Conservation (phyloP, 2,329 filamentous ascomycete genomes). For the Iodosphaeria phyllophila region DNA sequence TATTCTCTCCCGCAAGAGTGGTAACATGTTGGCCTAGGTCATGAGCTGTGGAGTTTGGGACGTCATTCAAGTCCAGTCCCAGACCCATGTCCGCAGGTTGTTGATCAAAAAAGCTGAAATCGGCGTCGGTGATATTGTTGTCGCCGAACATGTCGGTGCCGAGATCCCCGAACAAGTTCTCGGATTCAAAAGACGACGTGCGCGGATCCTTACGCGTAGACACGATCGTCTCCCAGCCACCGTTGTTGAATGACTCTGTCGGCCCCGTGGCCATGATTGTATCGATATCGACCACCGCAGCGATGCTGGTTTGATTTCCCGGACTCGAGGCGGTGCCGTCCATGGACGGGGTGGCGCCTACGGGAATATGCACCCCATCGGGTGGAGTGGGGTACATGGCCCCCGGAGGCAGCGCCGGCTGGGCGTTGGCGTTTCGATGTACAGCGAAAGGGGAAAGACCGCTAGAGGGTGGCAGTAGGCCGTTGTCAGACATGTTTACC, state of each 20-base stretch:
- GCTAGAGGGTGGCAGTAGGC: constrained; percentile 22
- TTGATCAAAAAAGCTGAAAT: constrained; percentile 72
- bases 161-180: constrained; percentile 49
- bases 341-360: constrained; percentile 34
- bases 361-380: constrained; percentile 37
- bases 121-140: constrained; percentile 61
- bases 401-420: constrained; percentile 23
- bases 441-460: constrained; percentile 32
- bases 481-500: constrained; percentile 20
- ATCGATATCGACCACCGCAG: constrained; percentile 19
- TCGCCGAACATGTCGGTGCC: constrained; percentile 53
- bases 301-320: constrained; percentile 18
- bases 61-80: constrained; percentile 13
- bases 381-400: constrained; percentile 57
- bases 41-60: constrained; percentile 9
- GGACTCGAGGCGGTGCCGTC: constrained; percentile 38
- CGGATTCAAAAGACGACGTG: constrained; percentile 25
- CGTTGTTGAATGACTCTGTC: constrained; percentile 15
- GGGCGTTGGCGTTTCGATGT: constrained; percentile 26
- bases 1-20: constrained; percentile 5
- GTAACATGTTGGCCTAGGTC: constrained; percentile 5
- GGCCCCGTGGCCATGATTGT: constrained; percentile 9
- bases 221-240: constrained; percentile 23
- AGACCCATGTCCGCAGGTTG: constrained; percentile 23
- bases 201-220: constrained; percentile 25